Conservation (phyloP, 2,329 filamentous ascomycete genomes). For the Phialocephala sp. region DNA sequence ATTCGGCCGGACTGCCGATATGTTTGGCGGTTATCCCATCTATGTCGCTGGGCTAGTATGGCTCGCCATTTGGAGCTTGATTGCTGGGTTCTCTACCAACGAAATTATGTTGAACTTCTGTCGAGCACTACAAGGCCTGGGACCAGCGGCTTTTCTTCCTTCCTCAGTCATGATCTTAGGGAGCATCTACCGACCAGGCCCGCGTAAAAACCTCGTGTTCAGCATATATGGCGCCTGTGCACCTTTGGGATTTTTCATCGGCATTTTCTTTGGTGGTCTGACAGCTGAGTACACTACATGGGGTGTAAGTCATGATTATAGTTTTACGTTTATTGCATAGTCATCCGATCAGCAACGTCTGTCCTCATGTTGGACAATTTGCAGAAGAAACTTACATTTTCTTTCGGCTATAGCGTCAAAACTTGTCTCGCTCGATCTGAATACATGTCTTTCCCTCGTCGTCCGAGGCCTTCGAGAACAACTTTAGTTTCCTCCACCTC, state of each 20-base stretch:
- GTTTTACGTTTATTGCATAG: background rate
- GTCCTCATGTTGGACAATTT: background rate
- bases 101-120: conserved; percentile 75
- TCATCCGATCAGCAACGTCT: background rate
- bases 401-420: background rate
- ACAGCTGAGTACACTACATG: conserved; percentile 63
- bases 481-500: background rate
- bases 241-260: conserved; percentile 60
- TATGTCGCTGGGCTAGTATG: conserved; percentile 66
- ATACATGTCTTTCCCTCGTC: background rate
- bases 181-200: conserved; percentile 68
- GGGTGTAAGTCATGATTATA: conserved; percentile 43
- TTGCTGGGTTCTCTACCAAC: conserved; percentile 72
- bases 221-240: conserved; percentile 62
- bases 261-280: conserved; percentile 69
- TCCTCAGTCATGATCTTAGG: conserved; percentile 71
- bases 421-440: background rate
- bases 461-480: background rate
- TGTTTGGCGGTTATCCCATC: conserved; percentile 65
- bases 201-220: conserved; percentile 70
- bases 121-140: conserved; percentile 76
- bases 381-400: too few relatives aligned
- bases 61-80: conserved; percentile 71
- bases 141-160: conserved; percentile 73
- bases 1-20: conserved; percentile 65